Evolutionary conservation across 306 rosid genomes (phyloP).

Genomic region (Corylus americana): DNA sequence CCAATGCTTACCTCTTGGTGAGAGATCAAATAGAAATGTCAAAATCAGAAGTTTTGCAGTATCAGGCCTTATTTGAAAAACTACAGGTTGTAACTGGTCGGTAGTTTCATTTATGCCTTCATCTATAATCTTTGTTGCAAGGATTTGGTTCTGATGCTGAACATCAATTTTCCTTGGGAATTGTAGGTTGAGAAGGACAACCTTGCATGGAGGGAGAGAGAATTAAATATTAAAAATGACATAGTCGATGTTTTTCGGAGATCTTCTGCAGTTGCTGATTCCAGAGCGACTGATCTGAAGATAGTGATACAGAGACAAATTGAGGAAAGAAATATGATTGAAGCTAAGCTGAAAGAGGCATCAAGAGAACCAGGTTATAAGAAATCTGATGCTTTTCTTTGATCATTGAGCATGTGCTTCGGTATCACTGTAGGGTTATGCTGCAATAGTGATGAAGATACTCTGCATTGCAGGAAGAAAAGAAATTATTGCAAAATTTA

Average conservation of each 20-base stretch:
- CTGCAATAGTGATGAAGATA: constrained; percentile 32
- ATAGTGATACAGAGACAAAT: constrained; percentile 64
- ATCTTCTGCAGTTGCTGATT: constrained; percentile 60
- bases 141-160: constrained; percentile 38
- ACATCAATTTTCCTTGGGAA: constrained; percentile 25
- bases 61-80: constrained; percentile 74
- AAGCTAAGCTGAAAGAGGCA: constrained; percentile 67
- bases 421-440: constrained; percentile 1
- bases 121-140: constrained; percentile 22
- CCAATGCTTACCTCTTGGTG: constrained; percentile 65
- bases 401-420: constrained; percentile 9
- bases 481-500: constrained; percentile 79
- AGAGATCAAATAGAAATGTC: constrained; percentile 77
- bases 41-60: constrained; percentile 62
- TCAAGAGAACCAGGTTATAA: constrained; percentile 75
- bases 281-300: constrained; percentile 59
- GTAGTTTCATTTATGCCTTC: constrained; percentile 67
- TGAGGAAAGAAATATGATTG: constrained; percentile 60
- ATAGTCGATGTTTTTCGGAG: constrained; percentile 70
- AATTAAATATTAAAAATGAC: constrained; percentile 73
- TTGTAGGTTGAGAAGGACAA: constrained; percentile 89
- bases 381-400: constrained; percentile 4
- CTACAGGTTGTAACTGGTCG: constrained; percentile 97
- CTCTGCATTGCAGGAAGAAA: constrained; percentile 74
- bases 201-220: constrained; percentile 87